These are phyloP conservation scores for Takashimella koratensis DNA, from an alignment of 1,284 basidiomycete species.

Conservation along the genomic window DNA sequence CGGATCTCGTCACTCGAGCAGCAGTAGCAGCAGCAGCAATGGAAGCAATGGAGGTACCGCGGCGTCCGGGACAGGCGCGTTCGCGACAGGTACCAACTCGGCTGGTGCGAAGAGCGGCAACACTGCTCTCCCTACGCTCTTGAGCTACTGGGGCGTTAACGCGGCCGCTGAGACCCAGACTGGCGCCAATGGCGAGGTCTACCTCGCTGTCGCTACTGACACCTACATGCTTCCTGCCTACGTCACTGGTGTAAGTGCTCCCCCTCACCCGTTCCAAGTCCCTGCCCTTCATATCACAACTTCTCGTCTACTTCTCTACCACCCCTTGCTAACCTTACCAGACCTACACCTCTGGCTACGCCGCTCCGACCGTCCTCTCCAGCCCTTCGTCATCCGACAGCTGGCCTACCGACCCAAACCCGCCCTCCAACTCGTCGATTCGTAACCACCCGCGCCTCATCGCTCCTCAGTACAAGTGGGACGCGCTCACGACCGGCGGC, in stretches of 20 bases:
- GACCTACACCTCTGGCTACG: constrained; percentile 76
- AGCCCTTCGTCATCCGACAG: constrained; percentile 54
- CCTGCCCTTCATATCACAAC: too few relatives aligned
- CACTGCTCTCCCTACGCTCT: constrained; percentile 31
- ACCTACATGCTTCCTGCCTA: constrained; percentile 80
- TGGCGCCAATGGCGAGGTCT: constrained; percentile 39
- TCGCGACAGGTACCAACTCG: constrained; percentile 42
- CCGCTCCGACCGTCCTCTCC: constrained; percentile 65
- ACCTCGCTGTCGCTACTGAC: constrained; percentile 58
- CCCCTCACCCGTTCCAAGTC: not conserved
- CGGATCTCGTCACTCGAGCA: constrained; percentile 55
- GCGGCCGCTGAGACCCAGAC: constrained; percentile 35
- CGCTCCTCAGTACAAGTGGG: constrained; percentile 89
- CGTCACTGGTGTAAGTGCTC: constrained; percentile 73
- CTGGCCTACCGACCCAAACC: constrained; percentile 74
- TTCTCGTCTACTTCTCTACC: too few relatives aligned
- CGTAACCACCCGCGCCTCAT: constrained; percentile 84
- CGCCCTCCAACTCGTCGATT: constrained; percentile 59
- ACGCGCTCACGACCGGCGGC: constrained; percentile 61
- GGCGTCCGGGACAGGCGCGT: not conserved
- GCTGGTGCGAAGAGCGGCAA: constrained; percentile 21
- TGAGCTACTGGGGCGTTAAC: constrained; percentile 21
- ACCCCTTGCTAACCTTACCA: constrained; percentile 39
- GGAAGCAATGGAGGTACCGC: not conserved
- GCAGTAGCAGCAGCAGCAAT: constrained; percentile 54